Conservation (phyloP, 495 filamentous ascomycete species). For the Hypoxylon trugodes region DNA sequence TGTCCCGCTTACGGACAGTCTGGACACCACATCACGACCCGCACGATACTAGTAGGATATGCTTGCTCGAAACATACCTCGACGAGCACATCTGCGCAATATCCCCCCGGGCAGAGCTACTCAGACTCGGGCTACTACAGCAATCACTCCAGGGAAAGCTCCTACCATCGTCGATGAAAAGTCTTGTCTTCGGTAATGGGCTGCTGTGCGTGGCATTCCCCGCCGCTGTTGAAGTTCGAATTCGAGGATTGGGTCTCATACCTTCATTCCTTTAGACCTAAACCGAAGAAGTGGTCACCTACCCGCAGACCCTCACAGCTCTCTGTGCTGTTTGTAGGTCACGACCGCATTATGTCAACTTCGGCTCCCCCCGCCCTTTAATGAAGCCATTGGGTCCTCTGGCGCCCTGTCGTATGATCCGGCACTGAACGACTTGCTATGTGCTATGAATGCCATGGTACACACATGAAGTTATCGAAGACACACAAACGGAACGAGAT, state of each 20-base stretch:
- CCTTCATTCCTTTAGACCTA: constrained; percentile 60
- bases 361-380: constrained; percentile 51
- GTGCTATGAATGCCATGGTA: constrained; percentile 28
- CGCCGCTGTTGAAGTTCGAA: constrained; percentile 54
- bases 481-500: constrained; percentile 30
- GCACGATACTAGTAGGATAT: constrained; percentile 81
- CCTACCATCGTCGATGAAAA: constrained; percentile 58
- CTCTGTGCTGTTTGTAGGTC: constrained; percentile 55
- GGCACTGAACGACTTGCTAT: constrained; percentile 20
- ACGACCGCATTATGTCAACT: constrained; percentile 56
- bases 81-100: constrained; percentile 36
- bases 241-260: constrained; percentile 57
- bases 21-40: constrained; percentile 76
- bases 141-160: constrained; percentile 55
- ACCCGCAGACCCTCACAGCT: constrained; percentile 57
- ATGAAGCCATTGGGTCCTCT: constrained; percentile 26
- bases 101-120: constrained; percentile 45
- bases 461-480: constrained; percentile 35
- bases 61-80: constrained; percentile 71
- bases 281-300: constrained; percentile 46
- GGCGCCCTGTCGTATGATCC: constrained; percentile 24
- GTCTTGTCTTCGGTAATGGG: constrained; percentile 63
- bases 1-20: constrained; percentile 74
- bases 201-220: constrained; percentile 55
- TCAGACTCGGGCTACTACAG: constrained; percentile 64